Evolutionary conservation across 257 asterid species (phyloP).

Genomic region (Solanum rostratum): DNA sequence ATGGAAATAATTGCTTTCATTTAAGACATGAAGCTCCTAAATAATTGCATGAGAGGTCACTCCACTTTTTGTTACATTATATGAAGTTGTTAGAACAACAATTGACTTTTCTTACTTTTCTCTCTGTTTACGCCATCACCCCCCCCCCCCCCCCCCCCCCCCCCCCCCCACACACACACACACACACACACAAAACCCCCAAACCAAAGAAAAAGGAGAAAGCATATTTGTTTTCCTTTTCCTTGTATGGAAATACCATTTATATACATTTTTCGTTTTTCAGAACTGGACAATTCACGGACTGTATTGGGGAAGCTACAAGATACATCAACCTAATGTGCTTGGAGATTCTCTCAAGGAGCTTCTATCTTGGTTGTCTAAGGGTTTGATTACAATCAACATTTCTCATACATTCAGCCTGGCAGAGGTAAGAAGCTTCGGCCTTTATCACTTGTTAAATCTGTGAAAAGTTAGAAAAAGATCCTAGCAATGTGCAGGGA

Average conservation of each 20-base stretch:
- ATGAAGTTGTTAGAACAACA: neutral
- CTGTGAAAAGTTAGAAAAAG: neutral
- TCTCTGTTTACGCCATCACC: neutral
- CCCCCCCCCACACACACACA: too few species aligned
- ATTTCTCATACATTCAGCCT: conserved; percentile 62
- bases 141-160: neutral
- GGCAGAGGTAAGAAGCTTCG: conserved; percentile 44
- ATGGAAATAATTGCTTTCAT: neutral
- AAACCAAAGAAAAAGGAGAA: neutral
- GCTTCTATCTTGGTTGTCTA: conserved; percentile 72
- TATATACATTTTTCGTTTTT: neutral
- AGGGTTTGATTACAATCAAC: conserved; percentile 56
- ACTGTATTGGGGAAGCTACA: conserved; percentile 91
- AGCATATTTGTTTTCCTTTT: neutral
- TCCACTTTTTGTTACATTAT: neutral
- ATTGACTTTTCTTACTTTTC: neutral
- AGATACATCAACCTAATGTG: conserved; percentile 46
- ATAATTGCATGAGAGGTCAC: neutral
- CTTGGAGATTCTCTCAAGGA: conserved; percentile 76
- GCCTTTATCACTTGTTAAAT: neutral
- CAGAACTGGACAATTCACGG: conserved; percentile 98
- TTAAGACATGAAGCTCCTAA: neutral
- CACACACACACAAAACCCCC: too few species aligned
- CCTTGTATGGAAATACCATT: neutral
- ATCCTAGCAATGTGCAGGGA: neutral